A percentile compares a stretch with the other conserved stretches of the same genome.
Evolutionary conservation across 345 rosid species (phyloP).

Genomic region (Ricinus communis): DNA sequence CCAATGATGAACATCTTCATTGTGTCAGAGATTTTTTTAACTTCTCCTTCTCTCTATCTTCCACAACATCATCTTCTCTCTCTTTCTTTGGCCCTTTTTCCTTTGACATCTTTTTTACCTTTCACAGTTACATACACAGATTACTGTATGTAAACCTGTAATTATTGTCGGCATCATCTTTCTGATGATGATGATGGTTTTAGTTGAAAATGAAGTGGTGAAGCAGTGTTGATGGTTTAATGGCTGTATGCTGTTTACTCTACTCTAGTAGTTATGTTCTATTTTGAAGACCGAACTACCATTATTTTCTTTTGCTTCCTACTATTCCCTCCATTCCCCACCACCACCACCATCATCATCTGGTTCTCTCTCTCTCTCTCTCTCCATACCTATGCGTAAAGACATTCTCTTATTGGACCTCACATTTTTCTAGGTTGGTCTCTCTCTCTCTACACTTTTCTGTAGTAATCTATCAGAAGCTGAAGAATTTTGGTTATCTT

Average conservation of each 20-base stretch:
- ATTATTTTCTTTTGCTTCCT: background rate
- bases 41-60: background rate
- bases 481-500: too few relatives aligned
- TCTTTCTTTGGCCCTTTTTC: background rate
- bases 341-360: too few relatives aligned
- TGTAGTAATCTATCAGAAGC: too few relatives aligned
- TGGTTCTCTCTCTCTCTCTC: too few relatives aligned
- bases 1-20: background rate
- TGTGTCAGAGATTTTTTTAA: constrained; percentile 16
- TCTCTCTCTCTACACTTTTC: background rate
- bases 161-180: background rate
- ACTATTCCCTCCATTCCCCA: background rate
- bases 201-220: too few relatives aligned
- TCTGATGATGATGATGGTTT: too few relatives aligned
- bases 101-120: too few relatives aligned
- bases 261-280: too few relatives aligned
- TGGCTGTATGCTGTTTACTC: background rate
- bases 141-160: background rate
- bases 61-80: background rate
- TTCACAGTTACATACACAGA: too few relatives aligned
- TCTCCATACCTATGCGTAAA: too few relatives aligned
- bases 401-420: too few relatives aligned
- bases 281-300: constrained; percentile 6
- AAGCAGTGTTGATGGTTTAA: too few relatives aligned
- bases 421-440: background rate